A percentile compares a stretch with the other conserved stretches of the same genome.
These are phyloP conservation scores for Fusarium domesticum DNA, from an alignment of 2,329 filamentous ascomycete genomes.

Conservation along the genomic window DNA sequence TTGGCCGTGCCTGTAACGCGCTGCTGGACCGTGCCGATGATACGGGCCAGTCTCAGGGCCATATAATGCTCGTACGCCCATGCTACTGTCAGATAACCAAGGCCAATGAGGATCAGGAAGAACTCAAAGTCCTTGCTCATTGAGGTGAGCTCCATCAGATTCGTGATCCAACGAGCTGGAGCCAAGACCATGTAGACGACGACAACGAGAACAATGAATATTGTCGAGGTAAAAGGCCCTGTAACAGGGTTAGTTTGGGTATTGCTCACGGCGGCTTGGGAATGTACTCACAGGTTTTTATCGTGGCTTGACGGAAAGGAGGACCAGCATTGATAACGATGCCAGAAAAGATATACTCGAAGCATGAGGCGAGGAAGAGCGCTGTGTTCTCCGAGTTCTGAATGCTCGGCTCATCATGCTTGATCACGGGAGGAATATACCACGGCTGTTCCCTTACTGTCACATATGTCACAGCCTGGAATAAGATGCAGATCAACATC, in stretches of 20 bases:
- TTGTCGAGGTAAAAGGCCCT: slow-evolving; percentile 83
- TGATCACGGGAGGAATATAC: slow-evolving; percentile 78
- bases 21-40: slow-evolving; percentile 60
- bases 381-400: slow-evolving; percentile 92
- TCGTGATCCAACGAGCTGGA: slow-evolving; percentile 65
- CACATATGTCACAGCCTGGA: slow-evolving; percentile 72
- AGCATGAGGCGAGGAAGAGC: slow-evolving; percentile 86
- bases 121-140: slow-evolving; percentile 71
- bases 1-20: slow-evolving; percentile 62
- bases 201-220: slow-evolving; percentile 64
- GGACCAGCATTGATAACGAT: slow-evolving; percentile 87
- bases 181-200: slow-evolving; percentile 77
- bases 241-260: slow-evolving; percentile 6
- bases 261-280: no score
- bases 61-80: slow-evolving; percentile 70
- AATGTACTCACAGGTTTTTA: slow-evolving; percentile 66
- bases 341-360: slow-evolving; percentile 89
- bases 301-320: slow-evolving; percentile 80
- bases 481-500: slow-evolving; percentile 73
- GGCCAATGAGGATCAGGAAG: slow-evolving; percentile 68
- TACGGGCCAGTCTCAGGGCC: slow-evolving; percentile 65
- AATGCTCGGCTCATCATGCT: slow-evolving; percentile 77
- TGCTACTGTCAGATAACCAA: slow-evolving; percentile 64
- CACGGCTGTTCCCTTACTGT: slow-evolving; percentile 76
- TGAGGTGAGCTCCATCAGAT: slow-evolving; percentile 81